Evolutionary conservation across 331 rosid species (phyloP), one percentile per base, ranked within the genome.

Genomic region (Stylosanthes scabra): DNA sequence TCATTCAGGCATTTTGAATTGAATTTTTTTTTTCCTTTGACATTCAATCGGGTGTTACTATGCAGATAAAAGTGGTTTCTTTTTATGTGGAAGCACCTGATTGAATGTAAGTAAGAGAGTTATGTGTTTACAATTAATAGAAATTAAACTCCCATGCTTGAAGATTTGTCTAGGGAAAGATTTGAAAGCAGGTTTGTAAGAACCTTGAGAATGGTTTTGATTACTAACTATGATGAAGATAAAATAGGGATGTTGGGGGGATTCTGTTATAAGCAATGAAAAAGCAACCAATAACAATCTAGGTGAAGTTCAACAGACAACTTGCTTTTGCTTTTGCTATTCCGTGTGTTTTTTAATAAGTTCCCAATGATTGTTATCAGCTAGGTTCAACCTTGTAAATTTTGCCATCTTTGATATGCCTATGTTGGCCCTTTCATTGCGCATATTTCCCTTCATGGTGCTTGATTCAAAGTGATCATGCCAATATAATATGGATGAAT

Each of bases 391-490:
- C 49, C 13, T 39, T 13, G 55, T 67, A 60, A 67, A 52, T 27
- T 29, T 74, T 40, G 6, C 63, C 63, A 51, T 63, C 45, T 58
- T 57, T 64, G 27, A 28, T 50, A 41, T 20, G 16, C 47, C 61
- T 39, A 55, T 80, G 69, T 69, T 45, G 49, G n/a, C 68, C 40
- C 20, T 75, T 70, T 49, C 16, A 49, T 59, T 75, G 44, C 27
- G 37, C 72, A 47, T 59, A 59, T 13, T 46, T 46, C n/a, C 11
- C 51, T 46, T 0, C 51, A 11, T 46, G 4, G 51, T 46, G 51
- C 13, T 46, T 46, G n/a, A 46, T 46, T 46, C 51, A 46, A 9
- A 46, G 12, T 10, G 14, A 46, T 13, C 51, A 46, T 46, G 51
- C 51, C 51, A 46, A 46, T 9, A 11, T 6, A 3, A 46, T 46